phyloP scores from a whole-genome alignment of 2,329 filamentous ascomycete species.

The Colletotrichum sp. region DNA sequence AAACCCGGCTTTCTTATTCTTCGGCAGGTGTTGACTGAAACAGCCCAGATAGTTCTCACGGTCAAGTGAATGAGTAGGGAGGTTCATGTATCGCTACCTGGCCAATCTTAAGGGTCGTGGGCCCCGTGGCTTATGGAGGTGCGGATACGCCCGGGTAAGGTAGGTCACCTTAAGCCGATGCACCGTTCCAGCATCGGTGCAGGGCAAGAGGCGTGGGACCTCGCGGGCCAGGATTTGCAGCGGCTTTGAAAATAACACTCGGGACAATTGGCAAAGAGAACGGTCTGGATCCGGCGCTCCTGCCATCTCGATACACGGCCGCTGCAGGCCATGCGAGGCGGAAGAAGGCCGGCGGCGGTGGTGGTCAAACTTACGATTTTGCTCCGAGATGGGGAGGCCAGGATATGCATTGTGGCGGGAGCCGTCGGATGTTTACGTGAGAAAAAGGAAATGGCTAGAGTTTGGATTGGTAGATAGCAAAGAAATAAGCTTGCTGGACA shows the following conservation, averaged over 20 bases:
- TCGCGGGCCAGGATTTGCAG: not conserved
- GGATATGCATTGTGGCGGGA: not conserved
- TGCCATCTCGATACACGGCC: conserved; percentile 4
- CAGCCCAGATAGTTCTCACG: not conserved
- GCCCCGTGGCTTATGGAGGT: conserved; percentile 2
- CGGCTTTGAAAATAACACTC: not conserved
- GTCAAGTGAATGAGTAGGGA: not conserved
- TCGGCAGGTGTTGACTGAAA: not conserved
- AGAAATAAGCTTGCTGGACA: conserved; percentile 8
- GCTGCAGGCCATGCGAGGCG: not conserved
- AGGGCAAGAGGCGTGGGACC: not conserved
- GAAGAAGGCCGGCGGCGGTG: not conserved
- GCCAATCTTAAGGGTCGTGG: not conserved
- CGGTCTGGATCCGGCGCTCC: not conserved
- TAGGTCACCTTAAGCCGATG: not conserved
- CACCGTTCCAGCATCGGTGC: not conserved
- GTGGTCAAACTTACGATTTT: conserved; percentile 10
- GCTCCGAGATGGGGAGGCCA: not conserved
- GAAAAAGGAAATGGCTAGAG: not conserved
- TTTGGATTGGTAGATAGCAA: not conserved
- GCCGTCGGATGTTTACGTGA: not conserved
- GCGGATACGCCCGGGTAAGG: conserved; percentile 8
- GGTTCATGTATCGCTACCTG: not conserved
- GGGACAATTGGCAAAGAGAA: not conserved
- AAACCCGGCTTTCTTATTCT: not conserved